Conservation (phyloP, 257 asterid genomes). For the Ligustrum vulgare region DNA sequence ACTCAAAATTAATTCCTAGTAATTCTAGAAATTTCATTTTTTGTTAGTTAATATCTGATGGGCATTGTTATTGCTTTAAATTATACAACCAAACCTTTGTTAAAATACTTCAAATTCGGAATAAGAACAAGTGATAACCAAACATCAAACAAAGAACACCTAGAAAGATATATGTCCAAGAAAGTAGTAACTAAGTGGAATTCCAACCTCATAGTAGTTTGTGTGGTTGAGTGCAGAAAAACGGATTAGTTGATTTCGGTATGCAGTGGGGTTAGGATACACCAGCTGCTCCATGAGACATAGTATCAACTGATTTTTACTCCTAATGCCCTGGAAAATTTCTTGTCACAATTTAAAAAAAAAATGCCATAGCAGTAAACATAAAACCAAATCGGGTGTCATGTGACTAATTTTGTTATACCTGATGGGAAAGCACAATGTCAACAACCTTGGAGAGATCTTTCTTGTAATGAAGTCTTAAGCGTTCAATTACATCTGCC, state of each 20-base stretch:
- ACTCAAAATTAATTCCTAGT: neutral
- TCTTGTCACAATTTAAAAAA: neutral
- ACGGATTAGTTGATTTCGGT: constrained; percentile 84
- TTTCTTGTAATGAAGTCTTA: constrained; percentile 90
- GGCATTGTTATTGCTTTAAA: constrained; percentile 4
- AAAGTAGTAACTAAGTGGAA: constrained; percentile 20
- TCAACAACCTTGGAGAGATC: constrained; percentile 89
- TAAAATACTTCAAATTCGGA: neutral
- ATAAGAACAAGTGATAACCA: constrained; percentile 1
- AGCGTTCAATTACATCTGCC: constrained; percentile 98
- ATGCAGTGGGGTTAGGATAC: constrained; percentile 98
- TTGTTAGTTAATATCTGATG: neutral
- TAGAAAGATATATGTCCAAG: constrained; percentile 5
- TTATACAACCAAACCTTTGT: neutral
- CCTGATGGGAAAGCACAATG: constrained; percentile 99
- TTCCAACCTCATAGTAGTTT: constrained; percentile 84
- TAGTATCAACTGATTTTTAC: constrained; percentile 82
- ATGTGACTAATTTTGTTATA: constrained; percentile 31
- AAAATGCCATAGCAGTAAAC: neutral
- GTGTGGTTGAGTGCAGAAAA: constrained; percentile 90
- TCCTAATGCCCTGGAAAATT: constrained; percentile 70
- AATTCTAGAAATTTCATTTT: neutral
- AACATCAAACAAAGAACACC: constrained; percentile 17
- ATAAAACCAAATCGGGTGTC: constrained; percentile 13
- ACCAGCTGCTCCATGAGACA: constrained; percentile 97